phyloP scores from a whole-genome alignment of 768 basidiomycete genomes.

The Cystofilobasidium bisporidii region DNA sequence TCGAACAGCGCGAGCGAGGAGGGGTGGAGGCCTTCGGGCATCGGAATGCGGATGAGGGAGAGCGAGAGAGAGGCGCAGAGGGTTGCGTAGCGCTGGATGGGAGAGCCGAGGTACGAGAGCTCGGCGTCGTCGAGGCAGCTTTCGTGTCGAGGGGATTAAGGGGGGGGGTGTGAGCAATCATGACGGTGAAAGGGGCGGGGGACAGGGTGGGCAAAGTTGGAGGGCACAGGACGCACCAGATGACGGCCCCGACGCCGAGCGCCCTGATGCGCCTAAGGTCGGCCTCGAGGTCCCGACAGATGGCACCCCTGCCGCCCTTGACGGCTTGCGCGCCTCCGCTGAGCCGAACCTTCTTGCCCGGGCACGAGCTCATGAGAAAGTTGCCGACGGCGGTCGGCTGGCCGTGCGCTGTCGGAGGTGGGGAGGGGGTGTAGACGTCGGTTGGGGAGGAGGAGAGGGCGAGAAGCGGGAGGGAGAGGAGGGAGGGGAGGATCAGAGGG shows the following conservation, averaged over 20 bases:
- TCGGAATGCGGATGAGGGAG: constrained; percentile 54
- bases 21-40: constrained; percentile 81
- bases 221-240: constrained; percentile 53
- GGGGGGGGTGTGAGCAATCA: too few species aligned
- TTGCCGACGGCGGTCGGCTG: constrained; percentile 56
- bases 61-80: not conserved
- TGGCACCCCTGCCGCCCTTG: constrained; percentile 65
- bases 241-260: constrained; percentile 63
- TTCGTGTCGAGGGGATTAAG: too few species aligned
- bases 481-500: constrained; percentile 20
- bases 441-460: constrained; percentile 29
- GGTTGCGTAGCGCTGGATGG: constrained; percentile 47
- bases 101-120: constrained; percentile 71
- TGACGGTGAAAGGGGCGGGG: not conserved
- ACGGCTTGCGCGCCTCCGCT: constrained; percentile 65
- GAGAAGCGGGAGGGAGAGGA: constrained; percentile 33
- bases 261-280: constrained; percentile 67
- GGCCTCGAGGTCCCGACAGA: constrained; percentile 68
- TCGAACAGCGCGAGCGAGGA: constrained; percentile 53
- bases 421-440: constrained; percentile 3
- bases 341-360: constrained; percentile 72
- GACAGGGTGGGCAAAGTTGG: not conserved
- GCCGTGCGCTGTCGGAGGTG: too few species aligned
- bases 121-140: constrained; percentile 82
- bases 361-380: constrained; percentile 77